Percentiles rank a stretch among this genome's conserved stretches.
Conservation (phyloP, 495 filamentous ascomycete species). For the Aspergillus sparsus region DNA sequence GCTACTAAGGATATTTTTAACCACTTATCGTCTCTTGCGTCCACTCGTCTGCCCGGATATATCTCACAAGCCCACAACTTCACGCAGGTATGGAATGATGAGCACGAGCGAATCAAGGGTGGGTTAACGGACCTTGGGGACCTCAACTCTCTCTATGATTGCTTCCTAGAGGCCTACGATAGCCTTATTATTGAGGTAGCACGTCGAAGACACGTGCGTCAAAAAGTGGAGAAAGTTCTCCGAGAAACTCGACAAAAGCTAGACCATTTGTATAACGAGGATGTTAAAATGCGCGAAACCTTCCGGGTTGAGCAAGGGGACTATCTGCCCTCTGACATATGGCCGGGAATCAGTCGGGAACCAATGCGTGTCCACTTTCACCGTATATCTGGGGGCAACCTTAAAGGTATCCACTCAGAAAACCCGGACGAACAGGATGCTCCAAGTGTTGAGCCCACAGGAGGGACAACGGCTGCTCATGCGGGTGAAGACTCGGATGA, state of each 20-base stretch:
- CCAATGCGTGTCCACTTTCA: slow-evolving; percentile 60
- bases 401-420: slow-evolving; percentile 27
- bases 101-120: slow-evolving; percentile 64
- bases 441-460: slow-evolving; percentile 12
- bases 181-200: slow-evolving; percentile 80
- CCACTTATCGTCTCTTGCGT: slow-evolving; percentile 67
- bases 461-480: neutral
- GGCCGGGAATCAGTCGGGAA: slow-evolving; percentile 68
- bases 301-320: slow-evolving; percentile 84
- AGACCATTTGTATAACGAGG: slow-evolving; percentile 71
- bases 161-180: slow-evolving; percentile 81
- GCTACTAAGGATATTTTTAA: slow-evolving; percentile 58
- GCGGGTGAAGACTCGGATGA: slow-evolving; percentile 27
- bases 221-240: slow-evolving; percentile 70
- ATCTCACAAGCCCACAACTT: slow-evolving; percentile 71
- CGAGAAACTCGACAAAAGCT: slow-evolving; percentile 74
- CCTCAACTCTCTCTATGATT: slow-evolving; percentile 75
- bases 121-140: slow-evolving; percentile 73
- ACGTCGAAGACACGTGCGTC: slow-evolving; percentile 66
- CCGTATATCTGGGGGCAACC: slow-evolving; percentile 40
- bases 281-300: slow-evolving; percentile 70
- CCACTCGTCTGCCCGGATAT: slow-evolving; percentile 61
- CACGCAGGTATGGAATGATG: slow-evolving; percentile 70
- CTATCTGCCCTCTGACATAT: slow-evolving; percentile 85
- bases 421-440: slow-evolving; percentile 6